Evolutionary conservation across 164 flowering plant species (phyloP).

Genomic region (Taxillus chinensis): DNA sequence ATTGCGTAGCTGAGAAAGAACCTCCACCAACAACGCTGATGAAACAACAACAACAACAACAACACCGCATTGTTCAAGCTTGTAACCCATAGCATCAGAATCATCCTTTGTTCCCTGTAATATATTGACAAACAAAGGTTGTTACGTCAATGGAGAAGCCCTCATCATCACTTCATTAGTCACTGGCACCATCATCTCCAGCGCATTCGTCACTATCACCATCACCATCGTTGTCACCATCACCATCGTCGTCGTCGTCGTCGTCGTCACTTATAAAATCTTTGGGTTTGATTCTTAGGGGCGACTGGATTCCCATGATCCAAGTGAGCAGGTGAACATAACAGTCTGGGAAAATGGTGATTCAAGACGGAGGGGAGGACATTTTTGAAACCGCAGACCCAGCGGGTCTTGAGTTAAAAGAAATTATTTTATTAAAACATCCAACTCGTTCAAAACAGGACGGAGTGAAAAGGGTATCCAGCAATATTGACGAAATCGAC

Average conservation of each 20-base stretch:
- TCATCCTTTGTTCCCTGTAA: slow-evolving; percentile 16
- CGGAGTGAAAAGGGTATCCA: slow-evolving; percentile 11
- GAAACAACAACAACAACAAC: slow-evolving; percentile 19
- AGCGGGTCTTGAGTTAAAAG: background rate
- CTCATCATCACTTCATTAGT: slow-evolving; percentile 16
- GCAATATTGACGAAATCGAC: slow-evolving; percentile 5
- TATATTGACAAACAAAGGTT: slow-evolving; percentile 24
- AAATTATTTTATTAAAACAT: background rate
- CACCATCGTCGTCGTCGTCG: slow-evolving; percentile 9
- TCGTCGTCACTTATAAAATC: slow-evolving; percentile 4
- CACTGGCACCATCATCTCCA: background rate
- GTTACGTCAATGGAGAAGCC: slow-evolving; percentile 15
- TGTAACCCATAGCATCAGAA: slow-evolving; percentile 24
- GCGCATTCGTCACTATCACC: slow-evolving; percentile 7
- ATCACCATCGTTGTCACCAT: slow-evolving; percentile 12
- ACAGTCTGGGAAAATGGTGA: background rate
- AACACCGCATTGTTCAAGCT: slow-evolving; percentile 41
- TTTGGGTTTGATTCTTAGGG: background rate
- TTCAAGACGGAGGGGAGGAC: background rate
- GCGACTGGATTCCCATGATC: background rate
- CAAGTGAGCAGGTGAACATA: slow-evolving; percentile 11
- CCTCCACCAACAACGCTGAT: slow-evolving; percentile 46
- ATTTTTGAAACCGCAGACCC: background rate
- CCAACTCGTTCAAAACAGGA: slow-evolving; percentile 5
- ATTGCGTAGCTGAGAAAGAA: slow-evolving; percentile 54